These are phyloP conservation scores for Bruguiera sexangula DNA, from an alignment of 345 rosid genomes.

Conservation along the genomic window DNA sequence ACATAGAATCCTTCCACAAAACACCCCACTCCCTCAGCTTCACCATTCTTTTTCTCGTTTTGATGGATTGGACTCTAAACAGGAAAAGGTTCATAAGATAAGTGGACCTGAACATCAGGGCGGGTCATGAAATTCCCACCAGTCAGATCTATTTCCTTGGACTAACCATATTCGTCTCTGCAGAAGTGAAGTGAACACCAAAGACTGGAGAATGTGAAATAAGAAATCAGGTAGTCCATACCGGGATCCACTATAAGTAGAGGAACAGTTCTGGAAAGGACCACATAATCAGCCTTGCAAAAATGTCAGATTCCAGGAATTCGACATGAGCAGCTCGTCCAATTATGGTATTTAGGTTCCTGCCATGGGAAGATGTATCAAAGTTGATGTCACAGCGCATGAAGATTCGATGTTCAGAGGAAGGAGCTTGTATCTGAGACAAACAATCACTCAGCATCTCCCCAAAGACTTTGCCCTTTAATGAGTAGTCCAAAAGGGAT, in stretches of 20 bases:
- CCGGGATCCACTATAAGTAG: conserved; percentile 18
- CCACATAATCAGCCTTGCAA: conserved; percentile 86
- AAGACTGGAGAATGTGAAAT: neutral
- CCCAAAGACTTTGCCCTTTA: conserved; percentile 64
- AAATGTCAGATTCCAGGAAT: conserved; percentile 78
- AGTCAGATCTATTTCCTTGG: no score
- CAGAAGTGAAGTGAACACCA: neutral
- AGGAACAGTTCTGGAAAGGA: conserved; percentile 70
- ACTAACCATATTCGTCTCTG: no score
- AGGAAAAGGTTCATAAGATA: no score
- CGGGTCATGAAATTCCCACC: no score
- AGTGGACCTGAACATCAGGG: no score
- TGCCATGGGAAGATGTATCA: conserved; percentile 61
- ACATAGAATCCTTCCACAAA: no score
- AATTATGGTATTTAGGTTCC: conserved; percentile 71
- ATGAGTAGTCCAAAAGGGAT: conserved; percentile 67
- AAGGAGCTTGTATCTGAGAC: conserved; percentile 77
- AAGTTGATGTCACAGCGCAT: conserved; percentile 88
- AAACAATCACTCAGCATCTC: conserved; percentile 85
- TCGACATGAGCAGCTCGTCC: conserved; percentile 96
- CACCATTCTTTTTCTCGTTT: no score
- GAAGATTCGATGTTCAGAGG: conserved; percentile 53
- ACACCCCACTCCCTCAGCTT: no score
- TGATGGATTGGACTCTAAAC: no score
- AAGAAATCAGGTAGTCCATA: neutral